Conservation (phyloP, 1,284 basidiomycete species). For the Volvariella volvacea region DNA sequence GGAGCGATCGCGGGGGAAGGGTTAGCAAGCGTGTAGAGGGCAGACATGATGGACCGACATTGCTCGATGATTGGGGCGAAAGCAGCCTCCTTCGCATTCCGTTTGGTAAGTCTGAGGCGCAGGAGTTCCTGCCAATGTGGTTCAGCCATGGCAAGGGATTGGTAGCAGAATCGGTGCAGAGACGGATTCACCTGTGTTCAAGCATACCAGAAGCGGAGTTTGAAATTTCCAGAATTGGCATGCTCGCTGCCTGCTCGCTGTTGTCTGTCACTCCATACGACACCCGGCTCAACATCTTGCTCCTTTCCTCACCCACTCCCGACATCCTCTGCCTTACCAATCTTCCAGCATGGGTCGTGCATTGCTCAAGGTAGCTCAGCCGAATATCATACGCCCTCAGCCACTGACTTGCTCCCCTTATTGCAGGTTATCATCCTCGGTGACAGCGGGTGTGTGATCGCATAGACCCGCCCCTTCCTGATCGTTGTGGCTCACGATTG, state of each 20-base stretch:
- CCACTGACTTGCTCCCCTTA: slow-evolving; percentile 5
- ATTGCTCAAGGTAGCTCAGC: slow-evolving; percentile 78
- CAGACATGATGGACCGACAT: slow-evolving; percentile 44
- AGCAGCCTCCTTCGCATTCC: slow-evolving; percentile 69
- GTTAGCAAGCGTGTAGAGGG: slow-evolving; percentile 12
- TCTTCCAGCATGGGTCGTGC: slow-evolving; percentile 69
- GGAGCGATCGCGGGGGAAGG: background rate
- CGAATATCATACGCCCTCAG: slow-evolving; percentile 2
- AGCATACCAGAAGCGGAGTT: slow-evolving; percentile 26
- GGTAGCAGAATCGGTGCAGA: slow-evolving; percentile 7
- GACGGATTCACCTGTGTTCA: slow-evolving; percentile 7
- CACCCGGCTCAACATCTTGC: slow-evolving; percentile 12
- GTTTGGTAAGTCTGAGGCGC: slow-evolving; percentile 70
- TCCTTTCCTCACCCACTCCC: slow-evolving; percentile 10
- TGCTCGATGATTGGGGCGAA: slow-evolving; percentile 83
- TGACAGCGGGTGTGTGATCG: slow-evolving; percentile 81
- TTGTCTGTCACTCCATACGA: slow-evolving; percentile 11
- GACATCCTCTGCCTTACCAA: slow-evolving; percentile 11
- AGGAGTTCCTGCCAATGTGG: slow-evolving; percentile 77
- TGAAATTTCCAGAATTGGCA: slow-evolving; percentile 24
- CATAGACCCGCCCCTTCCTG: slow-evolving; percentile 9
- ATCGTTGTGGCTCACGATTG: slow-evolving; percentile 11
- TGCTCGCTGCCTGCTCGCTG: slow-evolving; percentile 14
- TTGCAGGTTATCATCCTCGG: slow-evolving; percentile 93
- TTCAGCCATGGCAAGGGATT: slow-evolving; percentile 59